Evolutionary conservation across 1,284 basidiomycete genomes (phyloP).

Genomic region (Cutaneotrichosporon cavernicola): DNA sequence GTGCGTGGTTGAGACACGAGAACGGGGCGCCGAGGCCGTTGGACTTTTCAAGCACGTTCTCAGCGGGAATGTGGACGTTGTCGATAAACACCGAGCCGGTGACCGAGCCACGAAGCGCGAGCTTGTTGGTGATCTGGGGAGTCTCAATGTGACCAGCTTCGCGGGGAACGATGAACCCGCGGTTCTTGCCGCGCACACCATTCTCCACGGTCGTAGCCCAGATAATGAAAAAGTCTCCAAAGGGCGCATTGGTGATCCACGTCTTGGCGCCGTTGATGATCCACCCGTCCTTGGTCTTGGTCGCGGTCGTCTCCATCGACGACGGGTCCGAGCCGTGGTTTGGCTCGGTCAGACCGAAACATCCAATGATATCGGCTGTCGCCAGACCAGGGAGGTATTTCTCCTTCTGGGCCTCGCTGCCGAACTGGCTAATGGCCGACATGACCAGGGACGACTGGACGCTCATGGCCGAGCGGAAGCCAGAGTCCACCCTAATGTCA

Average conservation of each 20-base stretch:
- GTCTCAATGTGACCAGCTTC: constrained; percentile 65
- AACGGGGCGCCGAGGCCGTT: constrained; percentile 79
- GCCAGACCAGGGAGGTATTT: constrained; percentile 75
- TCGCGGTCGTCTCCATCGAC: constrained; percentile 89
- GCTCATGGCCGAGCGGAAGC: constrained; percentile 89
- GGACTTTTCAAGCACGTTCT: constrained; percentile 71
- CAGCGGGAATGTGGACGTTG: constrained; percentile 67
- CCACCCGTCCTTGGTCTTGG: constrained; percentile 79
- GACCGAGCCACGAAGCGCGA: constrained; percentile 81
- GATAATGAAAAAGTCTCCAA: constrained; percentile 80
- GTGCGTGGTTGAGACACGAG: constrained; percentile 84
- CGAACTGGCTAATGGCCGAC: constrained; percentile 92
- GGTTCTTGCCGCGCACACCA: constrained; percentile 66
- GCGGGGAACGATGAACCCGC: constrained; percentile 73
- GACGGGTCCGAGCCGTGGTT: constrained; percentile 94
- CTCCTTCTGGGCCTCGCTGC: constrained; percentile 83
- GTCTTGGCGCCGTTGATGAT: constrained; percentile 88
- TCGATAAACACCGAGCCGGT: constrained; percentile 95
- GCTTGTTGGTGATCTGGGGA: constrained; percentile 88
- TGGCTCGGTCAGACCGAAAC: constrained; percentile 93
- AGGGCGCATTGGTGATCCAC: constrained; percentile 90
- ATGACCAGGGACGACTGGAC: constrained; percentile 96
- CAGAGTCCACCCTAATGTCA: constrained; percentile 72
- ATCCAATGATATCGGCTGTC: constrained; percentile 86
- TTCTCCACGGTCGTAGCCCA: constrained; percentile 65